Evolutionary conservation across 2,329 filamentous ascomycete genomes (phyloP).

Genomic region (Tetracladium maxilliforme): DNA sequence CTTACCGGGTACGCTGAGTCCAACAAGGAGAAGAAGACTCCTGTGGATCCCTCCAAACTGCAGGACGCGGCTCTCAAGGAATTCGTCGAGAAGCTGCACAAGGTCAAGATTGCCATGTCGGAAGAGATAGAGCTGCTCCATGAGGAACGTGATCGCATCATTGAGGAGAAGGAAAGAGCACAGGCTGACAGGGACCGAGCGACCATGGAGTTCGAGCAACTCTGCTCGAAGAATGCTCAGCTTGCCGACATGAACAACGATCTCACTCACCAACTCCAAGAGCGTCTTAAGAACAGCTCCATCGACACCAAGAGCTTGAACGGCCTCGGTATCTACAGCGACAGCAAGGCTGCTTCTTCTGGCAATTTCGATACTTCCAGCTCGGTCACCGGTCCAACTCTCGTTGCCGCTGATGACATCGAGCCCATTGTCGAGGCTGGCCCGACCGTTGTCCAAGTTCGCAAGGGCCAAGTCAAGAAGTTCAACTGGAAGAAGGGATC

Average conservation of each 20-base stretch:
- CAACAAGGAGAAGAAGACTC: slow-evolving; percentile 69
- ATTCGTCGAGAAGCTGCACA: slow-evolving; percentile 61
- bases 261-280: slow-evolving; percentile 85
- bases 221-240: slow-evolving; percentile 89
- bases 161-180: slow-evolving; percentile 74
- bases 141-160: slow-evolving; percentile 61
- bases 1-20: slow-evolving; percentile 78
- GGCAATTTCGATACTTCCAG: background rate
- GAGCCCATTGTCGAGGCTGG: slow-evolving; percentile 53
- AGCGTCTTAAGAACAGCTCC: slow-evolving; percentile 65
- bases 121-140: slow-evolving; percentile 43
- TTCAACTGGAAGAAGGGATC: slow-evolving; percentile 99
- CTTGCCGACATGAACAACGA: slow-evolving; percentile 92
- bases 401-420: slow-evolving; percentile 36
- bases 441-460: slow-evolving; percentile 89
- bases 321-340: slow-evolving; percentile 47
- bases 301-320: slow-evolving; percentile 29
- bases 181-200: slow-evolving; percentile 82
- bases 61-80: slow-evolving; percentile 88
- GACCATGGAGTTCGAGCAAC: slow-evolving; percentile 86
- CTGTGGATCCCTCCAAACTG: slow-evolving; percentile 66
- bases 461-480: slow-evolving; percentile 87
- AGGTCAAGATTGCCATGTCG: slow-evolving; percentile 43
- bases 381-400: too few relatives aligned
- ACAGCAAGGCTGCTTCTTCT: background rate